A percentile compares a stretch with the other conserved stretches of the same genome.
phyloP scores from a whole-genome alignment of 495 filamentous ascomycete genomes.

The Podospora anserina region DNA sequence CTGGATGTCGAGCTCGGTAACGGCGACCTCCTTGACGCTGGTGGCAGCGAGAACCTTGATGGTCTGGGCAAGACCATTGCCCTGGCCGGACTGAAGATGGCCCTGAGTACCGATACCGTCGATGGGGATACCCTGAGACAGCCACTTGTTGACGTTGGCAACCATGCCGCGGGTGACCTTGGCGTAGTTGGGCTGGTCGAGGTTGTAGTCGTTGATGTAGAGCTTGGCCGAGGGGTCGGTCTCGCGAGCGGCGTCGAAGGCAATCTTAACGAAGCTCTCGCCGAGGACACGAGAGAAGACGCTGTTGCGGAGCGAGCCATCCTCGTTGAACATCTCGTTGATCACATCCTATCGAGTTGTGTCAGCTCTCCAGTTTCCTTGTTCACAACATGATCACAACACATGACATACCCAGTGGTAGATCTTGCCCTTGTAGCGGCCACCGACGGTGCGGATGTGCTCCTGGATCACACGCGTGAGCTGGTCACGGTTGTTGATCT shows the following conservation, averaged over 20 bases:
- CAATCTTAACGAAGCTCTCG: slow-evolving; percentile 56
- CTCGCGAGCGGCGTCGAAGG: slow-evolving; percentile 57
- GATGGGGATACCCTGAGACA: slow-evolving; percentile 63
- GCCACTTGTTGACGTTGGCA: slow-evolving; percentile 62
- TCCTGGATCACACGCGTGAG: slow-evolving; percentile 56
- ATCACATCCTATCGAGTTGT: slow-evolving; percentile 50
- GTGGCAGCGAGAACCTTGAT: slow-evolving; percentile 55
- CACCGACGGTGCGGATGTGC: slow-evolving; percentile 56
- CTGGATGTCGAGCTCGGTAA: slow-evolving; percentile 67
- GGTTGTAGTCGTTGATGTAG: slow-evolving; percentile 72
- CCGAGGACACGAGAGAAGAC: slow-evolving; percentile 61
- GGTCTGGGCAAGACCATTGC: slow-evolving; percentile 44
- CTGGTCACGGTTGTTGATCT: slow-evolving; percentile 48
- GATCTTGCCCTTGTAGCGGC: slow-evolving; percentile 61
- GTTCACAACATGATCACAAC: too few relatives aligned
- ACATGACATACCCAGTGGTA: slow-evolving; percentile 49
- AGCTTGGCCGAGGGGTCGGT: slow-evolving; percentile 59
- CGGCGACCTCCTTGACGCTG: slow-evolving; percentile 54
- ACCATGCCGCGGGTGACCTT: slow-evolving; percentile 62
- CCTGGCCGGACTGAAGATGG: slow-evolving; percentile 54
- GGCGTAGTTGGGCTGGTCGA: slow-evolving; percentile 41
- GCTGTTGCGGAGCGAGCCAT: slow-evolving; percentile 52
- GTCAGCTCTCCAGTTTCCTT: background rate
- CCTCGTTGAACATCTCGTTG: slow-evolving; percentile 67
- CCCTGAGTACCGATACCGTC: slow-evolving; percentile 70